These are phyloP conservation scores for Megacollybia marginata DNA, from an alignment of 768 basidiomycete genomes.

Conservation along the genomic window DNA sequence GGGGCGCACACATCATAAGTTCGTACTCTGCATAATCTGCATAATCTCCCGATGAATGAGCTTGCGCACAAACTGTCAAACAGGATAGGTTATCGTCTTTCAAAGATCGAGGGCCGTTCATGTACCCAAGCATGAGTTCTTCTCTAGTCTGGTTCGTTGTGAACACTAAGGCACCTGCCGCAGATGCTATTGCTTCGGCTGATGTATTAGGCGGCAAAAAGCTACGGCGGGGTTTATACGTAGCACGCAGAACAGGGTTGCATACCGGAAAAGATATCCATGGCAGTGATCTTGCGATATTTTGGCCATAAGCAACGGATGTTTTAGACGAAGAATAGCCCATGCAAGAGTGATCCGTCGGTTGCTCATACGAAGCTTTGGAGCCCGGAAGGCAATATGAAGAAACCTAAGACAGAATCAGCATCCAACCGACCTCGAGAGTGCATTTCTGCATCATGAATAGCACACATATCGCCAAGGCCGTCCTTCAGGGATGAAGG, in stretches of 20 bases:
- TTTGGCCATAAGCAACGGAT: slow-evolving; percentile 47
- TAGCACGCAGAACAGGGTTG: slow-evolving; percentile 24
- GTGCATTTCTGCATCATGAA: background rate
- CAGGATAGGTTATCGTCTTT: slow-evolving; percentile 43
- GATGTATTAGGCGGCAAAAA: slow-evolving; percentile 28
- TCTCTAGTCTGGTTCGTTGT: background rate
- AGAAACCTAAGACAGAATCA: slow-evolving; percentile 17
- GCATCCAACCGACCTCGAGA: too few species aligned
- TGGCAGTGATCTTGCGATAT: slow-evolving; percentile 26
- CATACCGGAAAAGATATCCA: slow-evolving; percentile 20
- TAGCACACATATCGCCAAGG: slow-evolving; percentile 26
- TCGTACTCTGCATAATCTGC: slow-evolving; percentile 18
- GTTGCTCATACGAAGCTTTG: slow-evolving; percentile 9
- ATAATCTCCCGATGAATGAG: slow-evolving; percentile 2
- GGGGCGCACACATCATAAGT: slow-evolving; percentile 53
- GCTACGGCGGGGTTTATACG: slow-evolving; percentile 32
- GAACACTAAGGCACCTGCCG: background rate
- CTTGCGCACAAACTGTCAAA: slow-evolving; percentile 26
- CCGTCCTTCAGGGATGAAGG: slow-evolving; percentile 20
- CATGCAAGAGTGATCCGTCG: slow-evolving; percentile 42
- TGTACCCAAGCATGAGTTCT: slow-evolving; percentile 46
- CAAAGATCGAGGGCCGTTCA: slow-evolving; percentile 52
- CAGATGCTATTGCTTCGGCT: slow-evolving; percentile 33
- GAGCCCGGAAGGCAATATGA: slow-evolving; percentile 21
- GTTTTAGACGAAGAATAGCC: slow-evolving; percentile 49